Conservation (phyloP, 192 early-diverging fungal species). For the Diversispora epigaea region DNA sequence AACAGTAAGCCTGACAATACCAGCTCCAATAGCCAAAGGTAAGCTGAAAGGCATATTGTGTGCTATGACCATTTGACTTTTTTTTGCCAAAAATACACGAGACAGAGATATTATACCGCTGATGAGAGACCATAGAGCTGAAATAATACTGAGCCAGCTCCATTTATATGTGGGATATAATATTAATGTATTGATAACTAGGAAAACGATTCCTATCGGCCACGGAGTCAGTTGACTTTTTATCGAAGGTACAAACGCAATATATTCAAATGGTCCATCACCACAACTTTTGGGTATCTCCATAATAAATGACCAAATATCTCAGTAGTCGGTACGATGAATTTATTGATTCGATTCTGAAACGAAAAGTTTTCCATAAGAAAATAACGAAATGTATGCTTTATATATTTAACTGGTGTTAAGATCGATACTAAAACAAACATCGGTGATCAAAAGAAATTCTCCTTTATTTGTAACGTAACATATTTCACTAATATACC, state of each 20-base stretch:
- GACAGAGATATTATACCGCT: neutral
- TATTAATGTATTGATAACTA: slow-evolving; percentile 4
- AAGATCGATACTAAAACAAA: no score
- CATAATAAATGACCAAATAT: no score
- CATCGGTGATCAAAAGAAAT: no score
- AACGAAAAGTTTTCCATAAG: no score
- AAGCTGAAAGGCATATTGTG: slow-evolving; percentile 11
- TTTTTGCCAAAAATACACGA: neutral
- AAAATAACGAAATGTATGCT: no score
- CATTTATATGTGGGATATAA: slow-evolving; percentile 21
- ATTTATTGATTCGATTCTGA: no score
- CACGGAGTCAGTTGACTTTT: slow-evolving; percentile 20
- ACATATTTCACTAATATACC: no score
- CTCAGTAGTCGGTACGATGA: no score
- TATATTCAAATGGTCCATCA: neutral
- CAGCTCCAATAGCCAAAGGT: slow-evolving; percentile 9
- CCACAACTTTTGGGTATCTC: neutral
- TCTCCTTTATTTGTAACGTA: no score
- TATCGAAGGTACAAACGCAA: slow-evolving; percentile 7
- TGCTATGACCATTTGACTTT: slow-evolving; percentile 4
- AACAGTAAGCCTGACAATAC: slow-evolving; percentile 15
- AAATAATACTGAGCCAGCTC: neutral
- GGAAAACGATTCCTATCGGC: neutral
- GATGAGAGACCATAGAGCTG: slow-evolving; percentile 15
- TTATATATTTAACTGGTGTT: no score